Percentiles rank a stretch among this genome's conserved stretches.
Conservation (phyloP, 2,329 filamentous ascomycete genomes). For the Xylogone sp. region DNA sequence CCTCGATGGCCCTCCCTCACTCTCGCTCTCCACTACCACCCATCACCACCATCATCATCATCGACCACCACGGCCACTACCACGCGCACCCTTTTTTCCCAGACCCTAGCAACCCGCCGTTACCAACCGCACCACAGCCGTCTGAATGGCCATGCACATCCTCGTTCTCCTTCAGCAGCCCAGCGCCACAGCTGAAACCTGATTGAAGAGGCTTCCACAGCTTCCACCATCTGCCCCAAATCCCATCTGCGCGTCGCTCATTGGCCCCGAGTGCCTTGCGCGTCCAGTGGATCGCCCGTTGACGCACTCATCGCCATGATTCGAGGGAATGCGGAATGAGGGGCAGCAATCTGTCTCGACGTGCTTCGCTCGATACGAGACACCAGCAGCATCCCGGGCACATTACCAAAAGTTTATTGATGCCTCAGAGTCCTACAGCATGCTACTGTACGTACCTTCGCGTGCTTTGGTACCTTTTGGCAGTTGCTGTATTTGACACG, state of each 20-base stretch:
- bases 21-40: background rate
- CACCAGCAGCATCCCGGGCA: too few species aligned
- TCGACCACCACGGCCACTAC: too few species aligned
- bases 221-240: background rate
- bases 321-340: too few species aligned
- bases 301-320: background rate
- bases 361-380: background rate
- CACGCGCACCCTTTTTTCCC: too few species aligned
- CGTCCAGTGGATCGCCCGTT: background rate
- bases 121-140: too few species aligned
- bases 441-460: too few species aligned
- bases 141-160: background rate
- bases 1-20: background rate
- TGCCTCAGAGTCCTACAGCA: too few species aligned
- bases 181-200: slow-evolving; percentile 5
- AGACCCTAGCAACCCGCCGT: too few species aligned
- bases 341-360: background rate
- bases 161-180: background rate
- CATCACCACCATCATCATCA: too few species aligned
- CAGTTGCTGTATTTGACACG: too few species aligned
- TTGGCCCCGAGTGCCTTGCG: background rate
- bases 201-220: background rate
- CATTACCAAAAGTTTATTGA: too few species aligned
- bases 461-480: too few species aligned
- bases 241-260: background rate